phyloP scores from a whole-genome alignment of 805 yeast genomes.

The Myxozyma geophila region DNA sequence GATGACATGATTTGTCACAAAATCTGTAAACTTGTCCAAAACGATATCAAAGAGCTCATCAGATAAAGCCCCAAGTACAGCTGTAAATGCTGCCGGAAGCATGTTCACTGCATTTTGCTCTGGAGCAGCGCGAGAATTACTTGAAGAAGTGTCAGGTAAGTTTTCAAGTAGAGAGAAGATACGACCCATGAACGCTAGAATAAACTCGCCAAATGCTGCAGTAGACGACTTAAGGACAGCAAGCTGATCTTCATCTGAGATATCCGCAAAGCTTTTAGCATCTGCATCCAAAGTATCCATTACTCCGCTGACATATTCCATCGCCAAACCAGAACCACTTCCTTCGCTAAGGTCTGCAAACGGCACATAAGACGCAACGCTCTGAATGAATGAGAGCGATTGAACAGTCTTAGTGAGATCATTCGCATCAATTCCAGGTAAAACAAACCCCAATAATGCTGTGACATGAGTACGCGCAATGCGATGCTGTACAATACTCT shows the following conservation, averaged over 20 bases:
- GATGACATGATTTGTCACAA: slow-evolving; percentile 61
- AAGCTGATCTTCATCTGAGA: slow-evolving; percentile 53
- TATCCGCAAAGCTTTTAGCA: slow-evolving; percentile 7
- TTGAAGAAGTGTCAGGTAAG: slow-evolving; percentile 61
- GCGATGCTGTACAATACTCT: slow-evolving; percentile 67
- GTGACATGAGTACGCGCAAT: slow-evolving; percentile 78
- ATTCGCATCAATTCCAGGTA: slow-evolving; percentile 87
- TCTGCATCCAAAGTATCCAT: slow-evolving; percentile 55
- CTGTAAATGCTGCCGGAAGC: slow-evolving; percentile 48
- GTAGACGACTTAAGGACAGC: slow-evolving; percentile 74
- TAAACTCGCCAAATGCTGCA: slow-evolving; percentile 64
- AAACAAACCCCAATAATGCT: slow-evolving; percentile 66
- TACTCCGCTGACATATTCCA: slow-evolving; percentile 69
- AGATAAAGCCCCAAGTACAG: slow-evolving; percentile 44
- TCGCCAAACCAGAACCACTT: slow-evolving; percentile 45
- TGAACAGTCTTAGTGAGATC: slow-evolving; percentile 75
- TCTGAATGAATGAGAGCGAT: slow-evolving; percentile 69
- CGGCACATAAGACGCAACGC: slow-evolving; percentile 74
- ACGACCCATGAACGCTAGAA: slow-evolving; percentile 60
- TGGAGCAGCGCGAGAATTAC: slow-evolving; percentile 47
- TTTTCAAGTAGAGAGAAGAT: slow-evolving; percentile 69
- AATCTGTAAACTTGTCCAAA: slow-evolving; percentile 48
- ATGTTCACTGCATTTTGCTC: slow-evolving; percentile 54
- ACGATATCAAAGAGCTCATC: slow-evolving; percentile 40
- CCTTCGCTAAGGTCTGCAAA: slow-evolving; percentile 61